Percentiles rank a stretch among this genome's conserved stretches.
Conservation (phyloP, 495 filamentous ascomycete species). For the Xylaria palmicola region DNA sequence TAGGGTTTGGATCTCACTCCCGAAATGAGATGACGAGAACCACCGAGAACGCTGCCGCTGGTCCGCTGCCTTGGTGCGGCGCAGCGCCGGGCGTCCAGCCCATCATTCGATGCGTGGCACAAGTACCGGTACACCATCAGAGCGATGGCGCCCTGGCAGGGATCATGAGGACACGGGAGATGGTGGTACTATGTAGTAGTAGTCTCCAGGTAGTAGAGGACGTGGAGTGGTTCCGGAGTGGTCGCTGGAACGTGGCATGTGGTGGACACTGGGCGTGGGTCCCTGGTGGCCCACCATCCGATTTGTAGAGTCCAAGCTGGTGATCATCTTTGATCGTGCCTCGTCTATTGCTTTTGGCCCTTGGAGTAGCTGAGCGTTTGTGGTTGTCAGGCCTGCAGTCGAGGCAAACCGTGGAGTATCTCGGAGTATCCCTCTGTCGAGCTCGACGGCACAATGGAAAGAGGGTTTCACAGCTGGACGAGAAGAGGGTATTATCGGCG, state of each 20-base stretch:
- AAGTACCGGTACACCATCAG: not conserved
- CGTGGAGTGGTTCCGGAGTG: not conserved
- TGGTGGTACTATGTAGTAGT: not conserved
- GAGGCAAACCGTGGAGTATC: not conserved
- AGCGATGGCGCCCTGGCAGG: conserved; percentile 1
- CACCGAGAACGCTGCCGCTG: conserved; percentile 32
- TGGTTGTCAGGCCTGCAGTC: not conserved
- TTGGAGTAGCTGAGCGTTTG: conserved; percentile 8
- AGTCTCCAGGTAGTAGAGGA: too few relatives aligned
- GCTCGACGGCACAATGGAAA: not conserved
- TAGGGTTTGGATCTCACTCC: conserved; percentile 31
- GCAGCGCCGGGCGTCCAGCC: conserved; percentile 4
- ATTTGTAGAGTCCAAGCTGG: conserved; percentile 10
- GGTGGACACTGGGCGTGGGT: conserved; percentile 1
- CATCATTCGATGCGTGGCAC: not conserved
- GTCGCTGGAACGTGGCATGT: conserved; percentile 19
- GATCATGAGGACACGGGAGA: conserved; percentile 16
- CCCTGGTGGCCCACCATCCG: conserved; percentile 9
- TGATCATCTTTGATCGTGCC: conserved; percentile 2
- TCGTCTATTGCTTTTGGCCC: conserved; percentile 5
- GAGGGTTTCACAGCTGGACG: not conserved
- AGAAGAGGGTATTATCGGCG: not conserved
- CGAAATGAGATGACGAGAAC: conserved; percentile 36
- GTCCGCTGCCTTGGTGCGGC: conserved; percentile 28
- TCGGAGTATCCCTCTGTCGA: not conserved